Conservation (phyloP, 257 asterid genomes). For the Lavandula angustifolia region DNA sequence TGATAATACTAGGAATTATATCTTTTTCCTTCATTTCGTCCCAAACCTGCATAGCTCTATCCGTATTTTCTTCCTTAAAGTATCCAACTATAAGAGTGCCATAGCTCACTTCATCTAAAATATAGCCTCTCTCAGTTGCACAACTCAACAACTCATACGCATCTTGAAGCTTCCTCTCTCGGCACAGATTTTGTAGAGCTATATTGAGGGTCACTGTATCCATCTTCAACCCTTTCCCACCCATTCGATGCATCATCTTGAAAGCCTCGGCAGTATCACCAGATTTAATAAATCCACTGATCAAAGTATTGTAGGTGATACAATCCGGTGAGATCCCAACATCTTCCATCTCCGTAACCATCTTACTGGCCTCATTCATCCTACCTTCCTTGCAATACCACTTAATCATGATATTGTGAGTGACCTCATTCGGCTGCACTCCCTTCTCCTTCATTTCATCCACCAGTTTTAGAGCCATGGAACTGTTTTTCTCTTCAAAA, state of each 20-base stretch:
- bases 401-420: slow-evolving; percentile 72
- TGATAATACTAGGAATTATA: slow-evolving; percentile 57
- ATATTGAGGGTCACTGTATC: slow-evolving; percentile 77
- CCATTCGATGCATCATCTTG: slow-evolving; percentile 60
- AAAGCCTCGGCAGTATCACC: slow-evolving; percentile 76
- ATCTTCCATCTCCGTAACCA: slow-evolving; percentile 56
- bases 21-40: slow-evolving; percentile 70
- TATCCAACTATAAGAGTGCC: slow-evolving; percentile 80
- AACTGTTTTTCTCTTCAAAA: slow-evolving; percentile 44
- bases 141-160: slow-evolving; percentile 58
- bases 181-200: slow-evolving; percentile 57
- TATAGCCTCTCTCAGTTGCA: slow-evolving; percentile 69
- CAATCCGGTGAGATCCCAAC: slow-evolving; percentile 61
- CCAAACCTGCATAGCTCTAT: slow-evolving; percentile 68
- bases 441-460: slow-evolving; percentile 71
- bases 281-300: slow-evolving; percentile 56
- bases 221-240: slow-evolving; percentile 71
- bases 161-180: slow-evolving; percentile 56
- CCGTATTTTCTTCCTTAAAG: slow-evolving; percentile 57
- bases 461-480: slow-evolving; percentile 52
- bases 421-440: slow-evolving; percentile 52
- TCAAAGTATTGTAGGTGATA: slow-evolving; percentile 77
- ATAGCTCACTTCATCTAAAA: slow-evolving; percentile 81
- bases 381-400: slow-evolving; percentile 76
- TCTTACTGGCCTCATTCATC: slow-evolving; percentile 64